Conservation (phyloP, 169 alveolate genomes). For the Cardiosporidium cionae region DNA sequence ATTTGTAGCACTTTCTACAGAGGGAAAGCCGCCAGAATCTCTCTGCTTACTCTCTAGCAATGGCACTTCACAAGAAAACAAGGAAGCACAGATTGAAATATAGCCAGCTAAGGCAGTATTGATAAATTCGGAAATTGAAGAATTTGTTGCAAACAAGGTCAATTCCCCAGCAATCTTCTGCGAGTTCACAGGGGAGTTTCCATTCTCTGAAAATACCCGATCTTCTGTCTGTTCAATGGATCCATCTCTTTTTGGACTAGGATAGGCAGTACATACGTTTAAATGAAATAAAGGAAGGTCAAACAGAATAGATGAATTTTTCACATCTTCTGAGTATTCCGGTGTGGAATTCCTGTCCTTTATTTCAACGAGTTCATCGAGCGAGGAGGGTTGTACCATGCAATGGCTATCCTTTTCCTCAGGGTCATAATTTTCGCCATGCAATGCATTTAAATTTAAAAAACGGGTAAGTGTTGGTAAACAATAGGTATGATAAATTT, state of each 20-base stretch:
- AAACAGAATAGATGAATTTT: not conserved
- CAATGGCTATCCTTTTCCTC: no score
- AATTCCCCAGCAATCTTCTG: no score
- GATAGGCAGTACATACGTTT: not conserved
- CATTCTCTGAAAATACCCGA: no score
- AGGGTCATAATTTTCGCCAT: no score
- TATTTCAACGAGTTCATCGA: not conserved
- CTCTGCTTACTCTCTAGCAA: not conserved
- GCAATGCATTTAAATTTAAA: not conserved
- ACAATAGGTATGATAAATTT: not conserved
- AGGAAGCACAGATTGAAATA: not conserved
- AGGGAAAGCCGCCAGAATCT: no score
- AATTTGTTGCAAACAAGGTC: not conserved
- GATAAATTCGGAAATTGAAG: not conserved
- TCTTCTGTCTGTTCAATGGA: not conserved
- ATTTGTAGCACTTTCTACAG: no score
- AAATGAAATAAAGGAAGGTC: not conserved
- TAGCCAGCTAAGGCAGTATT: not conserved
- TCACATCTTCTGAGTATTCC: not conserved
- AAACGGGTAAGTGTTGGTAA: not conserved
- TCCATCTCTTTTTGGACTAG: no score
- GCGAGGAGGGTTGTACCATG: no score
- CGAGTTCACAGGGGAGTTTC: no score
- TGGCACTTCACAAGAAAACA: not conserved
- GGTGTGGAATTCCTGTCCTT: not conserved